Conservation (phyloP, 2,329 filamentous ascomycete genomes). For the Xylariales sp. region DNA sequence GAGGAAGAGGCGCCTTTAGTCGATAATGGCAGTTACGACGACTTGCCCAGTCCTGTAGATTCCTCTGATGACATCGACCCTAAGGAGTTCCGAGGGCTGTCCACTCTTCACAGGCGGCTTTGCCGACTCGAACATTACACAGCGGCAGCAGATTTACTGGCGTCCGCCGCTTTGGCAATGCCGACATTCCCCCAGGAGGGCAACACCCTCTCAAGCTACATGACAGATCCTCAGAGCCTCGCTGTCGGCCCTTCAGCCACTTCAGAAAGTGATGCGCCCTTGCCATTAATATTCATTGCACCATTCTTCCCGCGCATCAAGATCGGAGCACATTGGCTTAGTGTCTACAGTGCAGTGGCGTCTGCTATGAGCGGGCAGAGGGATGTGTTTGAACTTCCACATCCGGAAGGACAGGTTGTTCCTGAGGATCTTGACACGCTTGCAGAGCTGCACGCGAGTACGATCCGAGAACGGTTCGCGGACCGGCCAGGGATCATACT, state of each 20-base stretch:
- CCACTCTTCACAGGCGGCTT: conserved; percentile 5
- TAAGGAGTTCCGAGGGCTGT: conserved; percentile 3
- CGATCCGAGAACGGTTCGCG: conserved; percentile 1
- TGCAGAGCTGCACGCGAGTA: conserved; percentile 1
- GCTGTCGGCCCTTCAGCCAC: conserved; percentile 2
- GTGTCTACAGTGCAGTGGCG: conserved; percentile 3
- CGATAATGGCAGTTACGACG: not conserved
- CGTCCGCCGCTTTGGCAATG: conserved; percentile 6
- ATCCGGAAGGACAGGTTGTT: conserved; percentile 1
- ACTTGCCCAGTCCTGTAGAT: not conserved
- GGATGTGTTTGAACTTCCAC: conserved; percentile 5
- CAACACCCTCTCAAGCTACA: not conserved
- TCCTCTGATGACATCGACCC: not conserved
- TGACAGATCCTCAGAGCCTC: conserved; percentile 5
- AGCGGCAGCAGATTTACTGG: conserved; percentile 5
- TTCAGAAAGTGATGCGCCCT: not conserved
- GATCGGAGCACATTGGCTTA: conserved; percentile 1
- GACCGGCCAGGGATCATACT: conserved; percentile 3
- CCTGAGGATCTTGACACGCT: conserved; percentile 5
- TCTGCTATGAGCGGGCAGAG: conserved; percentile 4
- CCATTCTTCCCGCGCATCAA: conserved; percentile 6
- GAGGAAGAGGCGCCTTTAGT: not conserved
- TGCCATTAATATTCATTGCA: conserved; percentile 4
- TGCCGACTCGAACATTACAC: conserved; percentile 5
- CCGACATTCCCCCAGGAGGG: conserved; percentile 4